Evolutionary conservation across 768 basidiomycete species (phyloP).

Genomic region (Asterophora parasitica): DNA sequence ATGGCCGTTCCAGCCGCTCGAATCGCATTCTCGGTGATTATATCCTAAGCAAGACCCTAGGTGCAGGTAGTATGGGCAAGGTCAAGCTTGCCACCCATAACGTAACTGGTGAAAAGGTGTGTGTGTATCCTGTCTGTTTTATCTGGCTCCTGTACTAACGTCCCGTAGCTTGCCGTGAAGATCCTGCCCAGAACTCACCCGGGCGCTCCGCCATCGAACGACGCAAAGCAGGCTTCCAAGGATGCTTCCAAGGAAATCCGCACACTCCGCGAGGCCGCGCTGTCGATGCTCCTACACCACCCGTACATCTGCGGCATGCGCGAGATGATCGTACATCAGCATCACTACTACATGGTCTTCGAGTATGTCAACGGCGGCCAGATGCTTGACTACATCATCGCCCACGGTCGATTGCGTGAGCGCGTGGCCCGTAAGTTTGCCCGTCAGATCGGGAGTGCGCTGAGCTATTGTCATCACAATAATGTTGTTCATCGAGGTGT

Average conservation of each 20-base stretch:
- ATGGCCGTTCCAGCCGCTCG: constrained; percentile 32
- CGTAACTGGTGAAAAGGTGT: constrained; percentile 86
- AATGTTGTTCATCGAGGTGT: constrained; percentile 92
- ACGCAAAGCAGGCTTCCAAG: constrained; percentile 75
- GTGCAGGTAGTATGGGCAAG: constrained; percentile 98
- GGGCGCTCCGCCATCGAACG: constrained; percentile 42
- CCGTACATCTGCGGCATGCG: constrained; percentile 99
- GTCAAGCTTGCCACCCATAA: constrained; percentile 94
- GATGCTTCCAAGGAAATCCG: constrained; percentile 96
- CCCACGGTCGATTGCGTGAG: constrained; percentile 92
- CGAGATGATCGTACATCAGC: constrained; percentile 95
- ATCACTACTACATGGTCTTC: constrained; percentile 99
- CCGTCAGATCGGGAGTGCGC: constrained; percentile 91
- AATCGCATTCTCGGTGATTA: constrained; percentile 86
- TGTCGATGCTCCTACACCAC: constrained; percentile 94
- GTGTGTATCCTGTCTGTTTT: constrained; percentile 22
- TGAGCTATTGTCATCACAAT: constrained; percentile 96
- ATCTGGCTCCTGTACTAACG: neutral
- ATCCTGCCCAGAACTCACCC: constrained; percentile 88
- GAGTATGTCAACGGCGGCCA: constrained; percentile 99
- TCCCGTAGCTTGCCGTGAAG: constrained; percentile 88
- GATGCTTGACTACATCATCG: constrained; percentile 99
- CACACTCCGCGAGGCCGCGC: constrained; percentile 91
- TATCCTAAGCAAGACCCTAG: constrained; percentile 92
- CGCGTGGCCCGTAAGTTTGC: constrained; percentile 97